Evolutionary conservation across 176 grass and related monocot genomes (phyloP).

Genomic region (Themeda triandra): DNA sequence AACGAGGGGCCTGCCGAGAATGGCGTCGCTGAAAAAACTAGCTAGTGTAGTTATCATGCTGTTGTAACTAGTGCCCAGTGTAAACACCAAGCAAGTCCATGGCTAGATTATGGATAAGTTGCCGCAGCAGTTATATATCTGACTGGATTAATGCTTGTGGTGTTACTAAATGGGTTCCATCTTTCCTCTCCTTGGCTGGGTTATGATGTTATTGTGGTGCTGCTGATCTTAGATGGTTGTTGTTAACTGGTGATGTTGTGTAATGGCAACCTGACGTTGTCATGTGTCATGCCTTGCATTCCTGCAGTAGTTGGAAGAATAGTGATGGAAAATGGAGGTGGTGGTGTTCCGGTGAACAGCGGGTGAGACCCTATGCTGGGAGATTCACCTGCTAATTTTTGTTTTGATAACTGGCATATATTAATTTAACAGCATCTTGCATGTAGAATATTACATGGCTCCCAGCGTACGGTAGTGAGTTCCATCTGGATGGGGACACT

Average conservation of each 20-base stretch:
- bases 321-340: too few relatives aligned
- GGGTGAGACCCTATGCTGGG: too few relatives aligned
- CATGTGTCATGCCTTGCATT: too few relatives aligned
- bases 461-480: too few relatives aligned
- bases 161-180: neutral
- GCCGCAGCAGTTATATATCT: neutral
- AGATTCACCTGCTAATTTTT: too few relatives aligned
- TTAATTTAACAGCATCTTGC: too few relatives aligned
- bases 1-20: slow-evolving; percentile 65
- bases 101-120: neutral
- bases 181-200: neutral
- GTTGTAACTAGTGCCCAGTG: neutral
- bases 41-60: slow-evolving; percentile 33
- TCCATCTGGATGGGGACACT: too few relatives aligned
- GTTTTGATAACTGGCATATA: too few relatives aligned
- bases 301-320: too few relatives aligned
- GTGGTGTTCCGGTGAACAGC: too few relatives aligned
- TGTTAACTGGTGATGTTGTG: neutral
- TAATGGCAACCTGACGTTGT: too few relatives aligned
- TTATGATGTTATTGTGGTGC: neutral
- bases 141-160: neutral
- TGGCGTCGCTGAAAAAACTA: slow-evolving; percentile 59
- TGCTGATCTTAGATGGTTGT: neutral
- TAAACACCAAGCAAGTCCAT: neutral
- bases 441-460: too few relatives aligned